These are phyloP conservation scores for Paramecium octaurelia DNA, from an alignment of 73 alveolate species.

Conservation along the genomic window DNA sequence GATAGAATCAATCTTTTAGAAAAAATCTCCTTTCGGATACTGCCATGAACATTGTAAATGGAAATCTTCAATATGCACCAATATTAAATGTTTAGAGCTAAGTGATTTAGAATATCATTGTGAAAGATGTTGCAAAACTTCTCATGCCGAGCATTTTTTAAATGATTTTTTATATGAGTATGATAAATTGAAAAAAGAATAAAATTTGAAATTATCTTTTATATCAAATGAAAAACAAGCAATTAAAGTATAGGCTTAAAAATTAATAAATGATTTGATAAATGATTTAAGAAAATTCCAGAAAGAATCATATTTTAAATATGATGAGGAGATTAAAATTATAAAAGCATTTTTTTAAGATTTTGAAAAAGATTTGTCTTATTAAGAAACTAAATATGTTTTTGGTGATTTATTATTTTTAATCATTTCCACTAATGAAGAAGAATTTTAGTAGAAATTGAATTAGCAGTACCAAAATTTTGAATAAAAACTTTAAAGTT, in stretches of 20 bases:
- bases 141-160: not conserved
- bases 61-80: not conserved
- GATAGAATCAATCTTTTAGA: not conserved
- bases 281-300: not conserved
- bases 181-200: not conserved
- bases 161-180: not conserved
- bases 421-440: not conserved
- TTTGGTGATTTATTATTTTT: not conserved
- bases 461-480: not conserved
- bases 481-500: not conserved
- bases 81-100: not conserved
- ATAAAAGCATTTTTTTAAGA: not conserved
- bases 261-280: not conserved
- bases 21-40: not conserved
- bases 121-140: not conserved
- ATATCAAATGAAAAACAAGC: not conserved
- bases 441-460: not conserved
- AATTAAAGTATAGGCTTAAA: not conserved
- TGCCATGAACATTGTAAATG: not conserved
- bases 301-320: not conserved
- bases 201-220: not conserved
- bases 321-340: not conserved
- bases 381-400: not conserved
- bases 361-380: not conserved
- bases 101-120: not conserved